Base-by-base conservation (phyloP, 306 rosid species). In the Cotoneaster glaucophyllus region DNA sequence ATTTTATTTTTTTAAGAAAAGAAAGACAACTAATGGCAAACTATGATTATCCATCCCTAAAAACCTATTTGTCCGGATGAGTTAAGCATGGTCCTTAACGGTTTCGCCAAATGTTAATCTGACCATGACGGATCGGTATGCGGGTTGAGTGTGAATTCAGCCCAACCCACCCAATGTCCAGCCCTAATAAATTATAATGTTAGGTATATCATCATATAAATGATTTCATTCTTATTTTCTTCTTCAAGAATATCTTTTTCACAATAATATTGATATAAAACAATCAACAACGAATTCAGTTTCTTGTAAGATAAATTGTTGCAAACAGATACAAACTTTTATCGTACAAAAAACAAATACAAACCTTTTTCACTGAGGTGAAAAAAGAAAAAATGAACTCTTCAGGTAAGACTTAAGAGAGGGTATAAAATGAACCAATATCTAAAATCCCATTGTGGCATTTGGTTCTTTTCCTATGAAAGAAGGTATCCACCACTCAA, bases 341-440 rank as follows among this genome's bases (percentile, higher is more conserved):
- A 3, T 39, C 12, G 12, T 39, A 39, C 39, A 34, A 39, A 9
- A 81, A 34, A 81, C 24, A 7, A 11, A 64, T 24, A 37, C 53
- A 32, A 50, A 32, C 73, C 44, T 39, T 69, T 73, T 67, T 34
- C 70, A 13, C 44, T 28, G 1, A 56, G 8, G 56, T 64, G 75
- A 32, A 73, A 77, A 63, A 80, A 44, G 19, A 74, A 77, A 76
- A 77, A 76, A 63, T 28, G 69, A 12, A 25, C 39, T 28, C 10
- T 62, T 26, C 2, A 14, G 39, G 11, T 13, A 62, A 12, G 5
- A 15, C 37, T 14, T 6, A 28, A 28, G 21, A 26, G 19, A 24
- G 26, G 64, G 32, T 24, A 14, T 13, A 12, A 57, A 57, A 57
- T 48, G 54, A 48, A 15, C 8, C 18, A 21, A 57, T 4, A 22